Base-by-base conservation (phyloP, 768 basidiomycete species). In the Bullera alba region DNA sequence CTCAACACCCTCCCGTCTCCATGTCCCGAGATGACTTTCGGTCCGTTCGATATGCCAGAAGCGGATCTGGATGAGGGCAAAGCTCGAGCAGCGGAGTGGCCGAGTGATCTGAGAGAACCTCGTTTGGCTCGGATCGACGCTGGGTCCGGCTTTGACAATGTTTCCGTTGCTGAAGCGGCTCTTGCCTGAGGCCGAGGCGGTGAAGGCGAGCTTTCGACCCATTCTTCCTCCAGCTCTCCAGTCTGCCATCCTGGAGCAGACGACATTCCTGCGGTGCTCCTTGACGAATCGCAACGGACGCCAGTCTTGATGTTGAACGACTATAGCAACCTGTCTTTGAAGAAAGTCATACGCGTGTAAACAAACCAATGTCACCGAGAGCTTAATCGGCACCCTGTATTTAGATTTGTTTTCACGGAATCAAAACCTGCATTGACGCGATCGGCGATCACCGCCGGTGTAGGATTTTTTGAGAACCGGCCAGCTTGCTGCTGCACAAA, bases 211-310 rank as follows among this genome's bases (percentile, higher is more conserved):
- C 55, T 58, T 50, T 89, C 87, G 51, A 86, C 77, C 90, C 90
- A 95, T 76, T 92, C 90, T 60, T 92, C 89, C 52, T 82, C 83
- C 5, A 95, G 80, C 67, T 92, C 90, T 47, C 87, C 86, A 0
- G 87, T 72, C 50, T 70, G 66, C 72, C 72, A 73, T 23, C 57
- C 68, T 19, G 71, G 69, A 0, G 56, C 54, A n/a, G n/a, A n/a
- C 37, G 37, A 39, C 37, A 39, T 39, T 8, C 7, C 32, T 34
- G n/a, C n/a, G 32, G 8, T n/a, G 32, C 32, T n/a, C n/a, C n/a
- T n/a, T n/a, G n/a, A n/a, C n/a, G n/a, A n/a, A n/a, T n/a, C n/a
- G n/a, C n/a, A n/a, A n/a, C n/a, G n/a, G n/a, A n/a, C n/a, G n/a
- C n/a, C n/a, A n/a, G n/a, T n/a, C n/a, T 34, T 55, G 29, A 30